phyloP scores from a whole-genome alignment of 345 rosid genomes.

The Passiflora organensis region DNA sequence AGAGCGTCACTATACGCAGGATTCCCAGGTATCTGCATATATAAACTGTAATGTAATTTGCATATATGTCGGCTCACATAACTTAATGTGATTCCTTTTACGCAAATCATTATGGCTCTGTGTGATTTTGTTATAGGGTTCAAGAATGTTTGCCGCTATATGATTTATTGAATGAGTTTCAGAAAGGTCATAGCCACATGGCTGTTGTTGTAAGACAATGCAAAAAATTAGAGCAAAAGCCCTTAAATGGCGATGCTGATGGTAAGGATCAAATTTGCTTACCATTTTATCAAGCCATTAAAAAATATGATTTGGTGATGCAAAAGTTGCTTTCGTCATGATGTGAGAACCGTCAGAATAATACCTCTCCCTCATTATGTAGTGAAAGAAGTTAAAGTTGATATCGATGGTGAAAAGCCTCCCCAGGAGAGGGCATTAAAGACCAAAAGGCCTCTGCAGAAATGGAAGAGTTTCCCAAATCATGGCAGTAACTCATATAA shows the following conservation, averaged over 20 bases:
- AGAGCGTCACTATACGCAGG: conserved; percentile 78
- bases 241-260: conserved; percentile 14
- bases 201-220: conserved; percentile 72
- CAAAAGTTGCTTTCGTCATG: conserved; percentile 3
- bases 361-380: conserved; percentile 28
- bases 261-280: conserved; percentile 27
- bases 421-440: conserved; percentile 42
- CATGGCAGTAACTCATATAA: conserved; percentile 26
- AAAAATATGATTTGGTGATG: not conserved
- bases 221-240: conserved; percentile 29
- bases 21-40: conserved; percentile 65
- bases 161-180: conserved; percentile 96
- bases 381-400: conserved; percentile 49
- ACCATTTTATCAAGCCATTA: not conserved
- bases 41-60: not conserved
- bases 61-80: not conserved
- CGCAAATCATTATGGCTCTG: conserved; percentile 4
- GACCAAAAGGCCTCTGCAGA: conserved; percentile 59
- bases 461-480: conserved; percentile 82
- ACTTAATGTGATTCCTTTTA: not conserved
- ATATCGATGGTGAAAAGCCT: conserved; percentile 50
- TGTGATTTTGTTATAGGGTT: conserved; percentile 41
- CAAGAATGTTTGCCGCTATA: conserved; percentile 76
- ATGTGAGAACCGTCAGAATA: not conserved
- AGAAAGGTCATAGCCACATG: conserved; percentile 99